phyloP scores from a whole-genome alignment of 2,329 filamentous ascomycete species.

The Colletotrichum chrysophilum region DNA sequence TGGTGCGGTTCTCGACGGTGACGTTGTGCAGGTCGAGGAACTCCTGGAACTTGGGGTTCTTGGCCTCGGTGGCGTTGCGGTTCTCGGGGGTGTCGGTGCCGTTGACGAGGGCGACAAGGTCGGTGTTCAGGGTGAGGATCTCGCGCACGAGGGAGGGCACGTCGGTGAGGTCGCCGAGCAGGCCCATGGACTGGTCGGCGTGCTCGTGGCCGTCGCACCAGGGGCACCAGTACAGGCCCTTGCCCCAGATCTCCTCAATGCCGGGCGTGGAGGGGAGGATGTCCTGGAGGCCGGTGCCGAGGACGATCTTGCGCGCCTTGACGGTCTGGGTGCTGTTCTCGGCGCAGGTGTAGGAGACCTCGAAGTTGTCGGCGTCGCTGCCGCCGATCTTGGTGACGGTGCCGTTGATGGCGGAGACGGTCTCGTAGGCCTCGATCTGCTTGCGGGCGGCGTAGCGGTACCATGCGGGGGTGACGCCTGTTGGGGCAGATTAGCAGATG shows the following conservation, averaged over 20 bases:
- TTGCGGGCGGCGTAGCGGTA: slow-evolving; percentile 59
- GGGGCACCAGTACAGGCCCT: slow-evolving; percentile 66
- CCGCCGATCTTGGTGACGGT: slow-evolving; percentile 51
- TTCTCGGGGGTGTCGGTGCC: slow-evolving; percentile 56
- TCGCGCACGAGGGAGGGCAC: slow-evolving; percentile 53
- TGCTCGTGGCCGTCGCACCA: slow-evolving; percentile 71
- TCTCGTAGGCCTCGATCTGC: slow-evolving; percentile 41
- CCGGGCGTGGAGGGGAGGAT: slow-evolving; percentile 61
- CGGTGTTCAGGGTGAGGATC: slow-evolving; percentile 57
- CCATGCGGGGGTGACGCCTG: slow-evolving; percentile 58
- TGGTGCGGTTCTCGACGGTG: slow-evolving; percentile 60
- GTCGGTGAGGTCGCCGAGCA: slow-evolving; percentile 50
- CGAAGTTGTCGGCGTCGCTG: slow-evolving; percentile 50
- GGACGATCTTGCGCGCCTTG: slow-evolving; percentile 58
- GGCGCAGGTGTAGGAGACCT: slow-evolving; percentile 33
- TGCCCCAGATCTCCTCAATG: slow-evolving; percentile 58
- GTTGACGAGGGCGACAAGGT: slow-evolving; percentile 64
- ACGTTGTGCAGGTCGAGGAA: slow-evolving; percentile 57
- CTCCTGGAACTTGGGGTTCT: slow-evolving; percentile 50
- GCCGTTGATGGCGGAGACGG: slow-evolving; percentile 28
- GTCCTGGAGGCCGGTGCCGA: slow-evolving; percentile 63
- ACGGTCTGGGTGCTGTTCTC: slow-evolving; percentile 32
- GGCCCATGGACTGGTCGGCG: slow-evolving; percentile 60
- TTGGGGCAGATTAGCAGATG: neutral
- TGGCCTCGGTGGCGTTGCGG: slow-evolving; percentile 41